These are phyloP conservation scores for Ambrosiella cleistominuta DNA, from an alignment of 2,329 filamentous ascomycete genomes.

Conservation along the genomic window DNA sequence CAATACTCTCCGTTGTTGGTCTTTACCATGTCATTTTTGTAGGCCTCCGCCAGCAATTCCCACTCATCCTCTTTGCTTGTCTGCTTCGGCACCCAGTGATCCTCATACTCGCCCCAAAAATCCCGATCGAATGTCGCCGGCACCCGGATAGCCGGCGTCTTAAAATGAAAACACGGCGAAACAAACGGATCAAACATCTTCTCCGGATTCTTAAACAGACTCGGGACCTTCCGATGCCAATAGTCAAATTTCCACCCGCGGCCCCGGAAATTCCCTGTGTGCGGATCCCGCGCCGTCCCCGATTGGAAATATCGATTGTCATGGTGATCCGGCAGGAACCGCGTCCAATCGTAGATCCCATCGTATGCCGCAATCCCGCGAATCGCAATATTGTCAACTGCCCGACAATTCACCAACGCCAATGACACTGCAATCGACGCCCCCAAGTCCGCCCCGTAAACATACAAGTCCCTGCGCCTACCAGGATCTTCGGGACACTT, in stretches of 20 bases:
- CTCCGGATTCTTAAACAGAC: conserved; percentile 31
- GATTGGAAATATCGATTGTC: conserved; percentile 19
- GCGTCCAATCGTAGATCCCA: conserved; percentile 48
- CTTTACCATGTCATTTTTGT: not conserved
- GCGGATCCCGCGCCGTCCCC: not conserved
- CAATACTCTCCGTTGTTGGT: not conserved
- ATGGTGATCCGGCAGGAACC: conserved; percentile 36
- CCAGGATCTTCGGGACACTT: conserved; percentile 19
- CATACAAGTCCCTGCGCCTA: conserved; percentile 21
- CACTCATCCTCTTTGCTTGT: not conserved
- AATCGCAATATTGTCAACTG: conserved; percentile 27
- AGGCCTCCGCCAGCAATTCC: not conserved
- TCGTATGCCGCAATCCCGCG: conserved; percentile 39
- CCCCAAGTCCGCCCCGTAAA: conserved; percentile 28
- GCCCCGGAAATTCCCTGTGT: not conserved
- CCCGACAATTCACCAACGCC: conserved; percentile 36
- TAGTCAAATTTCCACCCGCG: not conserved
- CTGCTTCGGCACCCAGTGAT: not conserved
- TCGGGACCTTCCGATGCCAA: conserved; percentile 17
- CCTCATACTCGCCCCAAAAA: conserved; percentile 2
- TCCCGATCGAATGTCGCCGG: conserved; percentile 27
- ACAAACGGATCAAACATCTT: conserved; percentile 43
- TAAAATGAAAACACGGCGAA: conserved; percentile 41
- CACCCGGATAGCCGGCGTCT: conserved; percentile 29
- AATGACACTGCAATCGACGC: conserved; percentile 39